Percentiles rank a stretch among this genome's conserved stretches.
These are phyloP conservation scores for Ophiostoma ulmi DNA, from an alignment of 2,329 filamentous ascomycete genomes.

Conservation along the genomic window DNA sequence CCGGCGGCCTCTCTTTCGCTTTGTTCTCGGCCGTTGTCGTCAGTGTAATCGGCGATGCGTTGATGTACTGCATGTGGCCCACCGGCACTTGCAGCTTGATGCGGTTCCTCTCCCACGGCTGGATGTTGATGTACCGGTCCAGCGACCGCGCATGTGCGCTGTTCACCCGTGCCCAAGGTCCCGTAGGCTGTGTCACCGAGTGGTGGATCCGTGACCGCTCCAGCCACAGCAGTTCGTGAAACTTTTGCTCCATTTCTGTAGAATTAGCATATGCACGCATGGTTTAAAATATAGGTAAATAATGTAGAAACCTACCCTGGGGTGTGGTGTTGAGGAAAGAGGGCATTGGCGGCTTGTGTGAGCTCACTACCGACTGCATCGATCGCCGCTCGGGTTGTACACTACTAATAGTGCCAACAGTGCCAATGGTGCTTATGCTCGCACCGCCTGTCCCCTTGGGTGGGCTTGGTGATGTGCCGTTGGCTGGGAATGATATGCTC, in stretches of 20 bases:
- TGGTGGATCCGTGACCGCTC: conserved; percentile 47
- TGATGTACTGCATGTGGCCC: conserved; percentile 71
- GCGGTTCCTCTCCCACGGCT: conserved; percentile 82
- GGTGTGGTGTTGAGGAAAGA: conserved; percentile 29
- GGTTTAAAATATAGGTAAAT: too few relatives aligned
- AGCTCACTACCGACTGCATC: background rate
- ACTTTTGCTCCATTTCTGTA: conserved; percentile 47
- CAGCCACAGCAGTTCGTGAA: conserved; percentile 49
- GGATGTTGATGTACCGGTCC: conserved; percentile 86
- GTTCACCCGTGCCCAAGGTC: conserved; percentile 48
- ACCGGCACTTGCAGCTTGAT: conserved; percentile 73
- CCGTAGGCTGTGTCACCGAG: conserved; percentile 37
- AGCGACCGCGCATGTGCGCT: conserved; percentile 53
- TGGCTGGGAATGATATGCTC: conserved; percentile 18
- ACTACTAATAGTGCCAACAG: background rate
- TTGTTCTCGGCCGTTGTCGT: conserved; percentile 35
- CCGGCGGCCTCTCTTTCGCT: conserved; percentile 33
- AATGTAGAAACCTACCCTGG: conserved; percentile 38
- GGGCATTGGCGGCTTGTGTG: conserved; percentile 32
- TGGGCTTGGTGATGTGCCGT: background rate
- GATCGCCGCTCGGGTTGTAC: conserved; percentile 10
- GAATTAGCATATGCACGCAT: conserved; percentile 19
- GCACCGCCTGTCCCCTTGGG: background rate
- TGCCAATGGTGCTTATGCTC: background rate
- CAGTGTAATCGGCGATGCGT: conserved; percentile 67